Evolutionary conservation across 192 early-diverging fungal species (phyloP).

Genomic region (Jimgerdemannia flammicorona): DNA sequence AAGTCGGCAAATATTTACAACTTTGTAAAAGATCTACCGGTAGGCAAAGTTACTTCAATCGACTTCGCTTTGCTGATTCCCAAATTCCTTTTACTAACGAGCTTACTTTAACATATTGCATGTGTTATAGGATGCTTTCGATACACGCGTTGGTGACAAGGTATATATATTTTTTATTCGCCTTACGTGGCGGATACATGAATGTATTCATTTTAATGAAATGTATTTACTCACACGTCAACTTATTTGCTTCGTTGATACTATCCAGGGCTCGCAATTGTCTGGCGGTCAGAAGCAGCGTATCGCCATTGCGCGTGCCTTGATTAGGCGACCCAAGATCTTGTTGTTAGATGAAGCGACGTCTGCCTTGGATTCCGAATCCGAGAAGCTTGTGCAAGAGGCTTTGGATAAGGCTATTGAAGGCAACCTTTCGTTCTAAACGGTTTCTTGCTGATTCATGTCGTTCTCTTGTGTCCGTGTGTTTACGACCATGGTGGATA

Average conservation of each 20-base stretch:
- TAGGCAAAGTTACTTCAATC: conserved; percentile 22
- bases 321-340: conserved; percentile 82
- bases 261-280: conserved; percentile 43
- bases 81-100: background rate
- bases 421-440: conserved; percentile 2
- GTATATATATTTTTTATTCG: background rate
- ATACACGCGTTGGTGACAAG: conserved; percentile 66
- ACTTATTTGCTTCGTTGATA: too few relatives aligned
- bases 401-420: conserved; percentile 65
- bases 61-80: background rate
- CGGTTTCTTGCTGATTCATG: too few relatives aligned
- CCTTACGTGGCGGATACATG: too few relatives aligned
- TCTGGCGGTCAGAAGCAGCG: conserved; percentile 78
- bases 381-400: conserved; percentile 67
- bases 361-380: conserved; percentile 65
- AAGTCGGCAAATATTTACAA: conserved; percentile 59
- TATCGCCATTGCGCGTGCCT: conserved; percentile 83
- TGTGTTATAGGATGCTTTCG: conserved; percentile 23
- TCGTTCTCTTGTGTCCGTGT: background rate
- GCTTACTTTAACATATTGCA: too few relatives aligned
- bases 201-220: too few relatives aligned
- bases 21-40: conserved; percentile 51
- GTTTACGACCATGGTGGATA: background rate
- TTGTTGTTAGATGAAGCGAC: conserved; percentile 86
- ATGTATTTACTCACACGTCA: too few relatives aligned